Evolutionary conservation across 305 asterid genomes (phyloP).

Genomic region (Fraxinus dipetala): DNA sequence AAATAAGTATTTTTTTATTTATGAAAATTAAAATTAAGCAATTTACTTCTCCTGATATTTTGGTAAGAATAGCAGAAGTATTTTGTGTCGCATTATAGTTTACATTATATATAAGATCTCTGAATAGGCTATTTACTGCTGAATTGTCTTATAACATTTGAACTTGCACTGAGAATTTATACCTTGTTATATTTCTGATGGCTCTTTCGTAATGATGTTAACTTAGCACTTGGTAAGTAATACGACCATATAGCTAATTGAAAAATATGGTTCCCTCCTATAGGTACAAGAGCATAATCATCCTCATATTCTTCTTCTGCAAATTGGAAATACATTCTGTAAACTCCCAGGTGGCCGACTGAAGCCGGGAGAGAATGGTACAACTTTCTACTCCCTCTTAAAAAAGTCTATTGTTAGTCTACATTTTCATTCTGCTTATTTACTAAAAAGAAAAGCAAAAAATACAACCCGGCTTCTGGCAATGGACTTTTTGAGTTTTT

Average conservation of each 20-base stretch:
- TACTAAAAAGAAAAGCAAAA: not conserved
- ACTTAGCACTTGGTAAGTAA: not conserved
- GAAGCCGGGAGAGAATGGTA: slow-evolving; percentile 98
- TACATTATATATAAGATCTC: not conserved
- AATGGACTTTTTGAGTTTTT: not conserved
- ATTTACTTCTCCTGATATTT: not conserved
- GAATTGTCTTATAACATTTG: not conserved
- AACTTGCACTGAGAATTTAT: not conserved
- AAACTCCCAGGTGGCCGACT: slow-evolving; percentile 98
- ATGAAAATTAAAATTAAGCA: not conserved
- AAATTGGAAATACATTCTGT: slow-evolving; percentile 95
- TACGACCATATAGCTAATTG: slow-evolving; percentile 11
- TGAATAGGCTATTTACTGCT: not conserved
- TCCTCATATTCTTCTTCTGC: slow-evolving; percentile 94
- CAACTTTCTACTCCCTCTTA: not conserved
- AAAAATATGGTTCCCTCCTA: slow-evolving; percentile 4
- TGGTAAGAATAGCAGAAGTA: not conserved
- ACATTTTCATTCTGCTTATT: not conserved
- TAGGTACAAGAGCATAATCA: slow-evolving; percentile 99
- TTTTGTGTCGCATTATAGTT: not conserved
- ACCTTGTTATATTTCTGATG: not conserved
- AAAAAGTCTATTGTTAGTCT: not conserved
- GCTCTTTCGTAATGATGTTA: not conserved
- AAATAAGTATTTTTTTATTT: not conserved
- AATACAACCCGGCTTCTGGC: not conserved